phyloP scores from a whole-genome alignment of 768 basidiomycete species.

The Nidularia pulvinata region DNA sequence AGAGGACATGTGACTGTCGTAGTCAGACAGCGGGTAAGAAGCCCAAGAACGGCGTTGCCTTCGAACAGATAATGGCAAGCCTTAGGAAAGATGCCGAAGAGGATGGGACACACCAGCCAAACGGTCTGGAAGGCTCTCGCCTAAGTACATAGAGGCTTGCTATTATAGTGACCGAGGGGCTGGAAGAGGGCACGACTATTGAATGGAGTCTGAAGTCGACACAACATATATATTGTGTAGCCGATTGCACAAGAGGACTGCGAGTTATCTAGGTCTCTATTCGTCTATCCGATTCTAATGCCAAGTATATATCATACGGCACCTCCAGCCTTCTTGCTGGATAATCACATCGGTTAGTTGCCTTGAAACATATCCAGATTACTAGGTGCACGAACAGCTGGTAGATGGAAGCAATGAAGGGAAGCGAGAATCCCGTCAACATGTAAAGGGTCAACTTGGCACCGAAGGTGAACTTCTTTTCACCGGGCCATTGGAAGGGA shows the following conservation, averaged over 20 bases:
- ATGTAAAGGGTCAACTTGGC: constrained; percentile 49
- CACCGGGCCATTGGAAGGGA: constrained; percentile 52
- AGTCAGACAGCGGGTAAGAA: constrained; percentile 28
- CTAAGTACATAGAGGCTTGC: not conserved
- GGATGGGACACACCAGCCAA: not conserved
- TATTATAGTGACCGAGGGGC: not conserved
- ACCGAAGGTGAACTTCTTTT: constrained; percentile 49
- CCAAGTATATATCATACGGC: constrained; percentile 9
- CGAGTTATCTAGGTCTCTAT: not conserved
- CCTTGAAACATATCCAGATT: not conserved
- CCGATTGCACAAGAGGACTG: no score
- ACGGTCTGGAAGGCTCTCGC: not conserved
- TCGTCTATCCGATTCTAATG: not conserved
- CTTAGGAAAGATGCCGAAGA: constrained; percentile 6
- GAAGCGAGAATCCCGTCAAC: constrained; percentile 59
- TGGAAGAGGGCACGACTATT: no score
- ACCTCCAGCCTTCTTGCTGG: constrained; percentile 42
- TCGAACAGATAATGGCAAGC: constrained; percentile 20
- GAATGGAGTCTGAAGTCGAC: no score
- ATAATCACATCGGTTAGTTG: not conserved
- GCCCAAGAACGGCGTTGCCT: not conserved
- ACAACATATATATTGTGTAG: no score
- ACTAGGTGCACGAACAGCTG: constrained; percentile 57
- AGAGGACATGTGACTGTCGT: constrained; percentile 69
- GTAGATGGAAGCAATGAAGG: constrained; percentile 58